Evolutionary conservation across 2,329 filamentous ascomycete genomes (phyloP).

Genomic region (Claviceps cyperi): DNA sequence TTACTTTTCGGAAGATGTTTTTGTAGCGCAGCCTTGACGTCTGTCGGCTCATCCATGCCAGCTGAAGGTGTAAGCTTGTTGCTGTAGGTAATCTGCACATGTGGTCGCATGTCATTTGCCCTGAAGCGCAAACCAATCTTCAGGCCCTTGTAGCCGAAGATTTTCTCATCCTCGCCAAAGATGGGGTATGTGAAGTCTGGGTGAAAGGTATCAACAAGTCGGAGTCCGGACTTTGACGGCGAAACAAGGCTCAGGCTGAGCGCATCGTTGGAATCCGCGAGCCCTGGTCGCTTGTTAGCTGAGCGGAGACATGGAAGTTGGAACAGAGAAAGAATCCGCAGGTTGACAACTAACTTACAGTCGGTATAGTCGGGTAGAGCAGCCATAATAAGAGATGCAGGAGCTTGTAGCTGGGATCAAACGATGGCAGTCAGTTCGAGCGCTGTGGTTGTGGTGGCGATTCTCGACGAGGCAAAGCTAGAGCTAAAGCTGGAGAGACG

Average conservation of each 20-base stretch:
- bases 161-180: conserved; percentile 82
- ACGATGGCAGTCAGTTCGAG: neutral
- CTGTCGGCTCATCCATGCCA: conserved; percentile 52
- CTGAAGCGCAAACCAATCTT: conserved; percentile 57
- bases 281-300: conserved; percentile 28
- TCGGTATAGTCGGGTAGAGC: conserved; percentile 17
- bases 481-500: conserved; percentile 2
- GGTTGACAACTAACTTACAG: conserved; percentile 14
- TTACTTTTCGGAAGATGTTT: conserved; percentile 54
- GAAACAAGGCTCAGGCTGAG: conserved; percentile 45
- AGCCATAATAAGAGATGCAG: conserved; percentile 13
- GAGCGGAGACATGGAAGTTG: neutral
- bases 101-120: conserved; percentile 61
- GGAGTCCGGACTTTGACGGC: conserved; percentile 32
- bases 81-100: conserved; percentile 54
- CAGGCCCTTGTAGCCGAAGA: conserved; percentile 79
- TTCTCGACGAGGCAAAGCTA: neutral
- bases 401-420: neutral
- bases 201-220: conserved; percentile 54
- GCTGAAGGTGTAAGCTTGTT: conserved; percentile 52
- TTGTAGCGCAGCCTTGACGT: conserved; percentile 51
- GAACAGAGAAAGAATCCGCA: neutral
- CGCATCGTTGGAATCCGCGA: conserved; percentile 45
- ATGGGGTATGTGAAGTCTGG: conserved; percentile 84
- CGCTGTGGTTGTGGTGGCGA: too few relatives aligned